Percentiles rank a stretch among this genome's conserved stretches.
phyloP scores from a whole-genome alignment of 2,329 filamentous ascomycete genomes.

The Escovopsis weberi region DNA sequence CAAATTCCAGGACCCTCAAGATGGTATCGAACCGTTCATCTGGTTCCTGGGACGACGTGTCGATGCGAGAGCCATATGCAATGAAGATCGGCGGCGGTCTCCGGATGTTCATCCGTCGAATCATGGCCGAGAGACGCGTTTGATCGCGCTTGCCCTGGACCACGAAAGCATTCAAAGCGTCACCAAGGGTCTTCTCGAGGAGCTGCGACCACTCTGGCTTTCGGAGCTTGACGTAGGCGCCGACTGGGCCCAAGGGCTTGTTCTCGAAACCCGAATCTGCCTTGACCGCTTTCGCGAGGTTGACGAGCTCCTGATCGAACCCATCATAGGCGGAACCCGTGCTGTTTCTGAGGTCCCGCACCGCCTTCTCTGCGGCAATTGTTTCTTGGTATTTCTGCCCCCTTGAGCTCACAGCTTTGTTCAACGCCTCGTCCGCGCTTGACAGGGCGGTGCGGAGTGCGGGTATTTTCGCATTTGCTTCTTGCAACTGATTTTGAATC shows the following conservation, averaged over 20 bases:
- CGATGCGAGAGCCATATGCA: slow-evolving; percentile 20
- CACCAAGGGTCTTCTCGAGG: slow-evolving; percentile 64
- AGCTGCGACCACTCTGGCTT: slow-evolving; percentile 74
- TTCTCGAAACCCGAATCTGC: slow-evolving; percentile 53
- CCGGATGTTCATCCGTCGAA: slow-evolving; percentile 45
- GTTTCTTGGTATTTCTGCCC: slow-evolving; percentile 40
- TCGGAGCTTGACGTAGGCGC: slow-evolving; percentile 58
- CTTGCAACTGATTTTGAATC: slow-evolving; percentile 14
- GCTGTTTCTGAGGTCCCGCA: slow-evolving; percentile 36
- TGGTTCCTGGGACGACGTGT: slow-evolving; percentile 47
- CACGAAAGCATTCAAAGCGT: slow-evolving; percentile 59
- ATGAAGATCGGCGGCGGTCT: slow-evolving; percentile 24
- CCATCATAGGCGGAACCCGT: slow-evolving; percentile 47
- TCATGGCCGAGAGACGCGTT: slow-evolving; percentile 48
- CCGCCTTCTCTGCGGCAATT: slow-evolving; percentile 28
- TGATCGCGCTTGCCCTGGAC: slow-evolving; percentile 68
- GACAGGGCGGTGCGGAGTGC: slow-evolving; percentile 18
- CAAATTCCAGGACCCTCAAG: slow-evolving; percentile 66
- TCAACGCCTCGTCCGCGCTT: slow-evolving; percentile 16
- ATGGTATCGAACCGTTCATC: slow-evolving; percentile 60
- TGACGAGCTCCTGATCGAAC: slow-evolving; percentile 48
- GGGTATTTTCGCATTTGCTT: slow-evolving; percentile 17
- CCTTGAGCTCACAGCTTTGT: slow-evolving; percentile 18
- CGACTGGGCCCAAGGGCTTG: slow-evolving; percentile 73
- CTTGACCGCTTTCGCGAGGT: slow-evolving; percentile 53